A percentile compares a stretch with the other conserved stretches of the same genome.
Conservation (phyloP, 805 yeast species). For the Metschnikowia lochheadii region DNA sequence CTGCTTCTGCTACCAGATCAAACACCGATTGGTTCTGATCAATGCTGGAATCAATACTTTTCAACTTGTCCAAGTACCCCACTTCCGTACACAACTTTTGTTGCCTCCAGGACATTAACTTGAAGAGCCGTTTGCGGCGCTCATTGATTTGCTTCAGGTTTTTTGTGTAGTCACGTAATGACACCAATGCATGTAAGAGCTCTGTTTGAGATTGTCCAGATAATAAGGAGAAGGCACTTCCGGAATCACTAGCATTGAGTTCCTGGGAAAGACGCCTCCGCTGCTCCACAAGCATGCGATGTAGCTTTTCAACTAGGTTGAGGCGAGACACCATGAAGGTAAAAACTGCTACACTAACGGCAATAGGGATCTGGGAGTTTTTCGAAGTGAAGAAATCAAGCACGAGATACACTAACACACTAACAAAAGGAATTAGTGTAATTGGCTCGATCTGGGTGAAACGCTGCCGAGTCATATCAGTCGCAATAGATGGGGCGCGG, state of each 20-base stretch:
- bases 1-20: slow-evolving; percentile 40
- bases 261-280: not conserved
- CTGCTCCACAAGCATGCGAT: not conserved
- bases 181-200: slow-evolving; percentile 41
- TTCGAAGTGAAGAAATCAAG: not conserved
- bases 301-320: not conserved
- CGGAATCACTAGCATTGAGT: not conserved
- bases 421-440: not conserved
- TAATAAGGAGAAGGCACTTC: slow-evolving; percentile 12
- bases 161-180: slow-evolving; percentile 42
- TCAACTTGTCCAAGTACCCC: slow-evolving; percentile 53
- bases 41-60: slow-evolving; percentile 45
- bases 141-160: slow-evolving; percentile 44
- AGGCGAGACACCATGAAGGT: not conserved
- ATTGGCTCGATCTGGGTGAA: not conserved
- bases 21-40: slow-evolving; percentile 46
- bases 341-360: not conserved
- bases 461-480: not conserved
- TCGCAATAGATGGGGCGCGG: not conserved
- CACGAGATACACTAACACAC: not conserved
- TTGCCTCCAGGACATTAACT: slow-evolving; percentile 51
- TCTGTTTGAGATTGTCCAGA: slow-evolving; percentile 24
- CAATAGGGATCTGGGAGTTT: not conserved
- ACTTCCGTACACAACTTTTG: slow-evolving; percentile 49
- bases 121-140: slow-evolving; percentile 39